Percentiles rank a stretch among this genome's conserved stretches.
phyloP scores from a whole-genome alignment of 176 grass and related monocot species.

The Elaeis guineensis region DNA sequence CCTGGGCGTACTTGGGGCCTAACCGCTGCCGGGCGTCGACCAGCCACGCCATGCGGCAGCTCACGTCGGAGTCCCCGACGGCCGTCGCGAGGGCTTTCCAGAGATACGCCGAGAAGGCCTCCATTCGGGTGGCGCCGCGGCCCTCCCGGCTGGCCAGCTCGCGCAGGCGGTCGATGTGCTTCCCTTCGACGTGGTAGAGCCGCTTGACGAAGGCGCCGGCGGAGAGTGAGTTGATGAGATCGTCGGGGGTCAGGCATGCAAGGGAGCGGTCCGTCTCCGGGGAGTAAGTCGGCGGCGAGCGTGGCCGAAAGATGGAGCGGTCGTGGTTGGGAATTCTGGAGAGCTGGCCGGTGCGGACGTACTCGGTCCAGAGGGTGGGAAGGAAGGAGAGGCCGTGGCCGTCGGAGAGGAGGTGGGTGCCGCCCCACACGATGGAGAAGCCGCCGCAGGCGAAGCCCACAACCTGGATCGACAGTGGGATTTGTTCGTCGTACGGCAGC shows the following conservation, averaged over 20 bases:
- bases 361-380: conserved; percentile 43
- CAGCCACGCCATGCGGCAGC: conserved; percentile 63
- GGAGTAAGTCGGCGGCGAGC: conserved; percentile 22
- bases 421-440: conserved; percentile 53
- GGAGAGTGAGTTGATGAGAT: conserved; percentile 35
- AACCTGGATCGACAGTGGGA: conserved; percentile 69
- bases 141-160: conserved; percentile 4
- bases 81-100: conserved; percentile 61
- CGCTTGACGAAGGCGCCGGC: conserved; percentile 31
- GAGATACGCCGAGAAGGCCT: conserved; percentile 49
- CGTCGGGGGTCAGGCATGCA: conserved; percentile 20
- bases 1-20: conserved; percentile 17
- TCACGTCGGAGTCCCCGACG: conserved; percentile 19
- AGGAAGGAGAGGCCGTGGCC: conserved; percentile 47
- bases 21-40: conserved; percentile 44
- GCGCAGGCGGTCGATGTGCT: conserved; percentile 37
- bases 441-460: conserved; percentile 59
- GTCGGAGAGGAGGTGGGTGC: conserved; percentile 52
- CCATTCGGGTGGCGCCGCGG: conserved; percentile 36
- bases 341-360: conserved; percentile 17
- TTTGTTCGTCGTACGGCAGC: conserved; percentile 28
- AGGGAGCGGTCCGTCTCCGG: conserved; percentile 39
- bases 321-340: conserved; percentile 47
- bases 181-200: conserved; percentile 41
- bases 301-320: conserved; percentile 34